Percentiles rank a stretch among this genome's conserved stretches.
These are phyloP conservation scores for Polyplosphaeria fusca DNA, from an alignment of 495 filamentous ascomycete species.

Conservation along the genomic window DNA sequence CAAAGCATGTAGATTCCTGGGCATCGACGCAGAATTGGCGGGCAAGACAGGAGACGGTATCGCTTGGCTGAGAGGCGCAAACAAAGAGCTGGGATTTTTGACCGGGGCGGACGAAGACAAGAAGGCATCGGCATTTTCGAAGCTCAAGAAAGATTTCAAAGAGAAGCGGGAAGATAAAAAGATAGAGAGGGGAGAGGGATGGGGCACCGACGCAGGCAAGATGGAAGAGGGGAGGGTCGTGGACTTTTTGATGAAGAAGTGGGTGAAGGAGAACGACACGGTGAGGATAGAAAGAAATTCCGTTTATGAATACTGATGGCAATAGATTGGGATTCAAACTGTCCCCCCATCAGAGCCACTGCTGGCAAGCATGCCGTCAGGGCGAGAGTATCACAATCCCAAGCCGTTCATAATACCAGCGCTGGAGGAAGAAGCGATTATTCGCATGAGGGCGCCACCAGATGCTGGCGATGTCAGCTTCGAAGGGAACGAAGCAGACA, in stretches of 20 bases:
- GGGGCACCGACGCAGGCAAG: conserved; percentile 79
- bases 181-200: conserved; percentile 63
- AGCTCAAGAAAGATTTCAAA: conserved; percentile 67
- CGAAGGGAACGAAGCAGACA: conserved; percentile 39
- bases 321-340: conserved; percentile 75
- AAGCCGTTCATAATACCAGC: conserved; percentile 34
- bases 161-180: conserved; percentile 66
- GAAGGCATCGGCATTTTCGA: conserved; percentile 53
- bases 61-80: conserved; percentile 74
- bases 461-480: conserved; percentile 36
- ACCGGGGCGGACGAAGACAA: conserved; percentile 42
- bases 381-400: conserved; percentile 73
- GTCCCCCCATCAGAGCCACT: conserved; percentile 69
- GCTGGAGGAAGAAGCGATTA: conserved; percentile 38
- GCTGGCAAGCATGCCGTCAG: conserved; percentile 74
- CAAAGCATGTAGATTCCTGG: conserved; percentile 85
- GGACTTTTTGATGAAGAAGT: conserved; percentile 83
- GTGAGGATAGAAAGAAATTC: conserved; percentile 58
- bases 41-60: conserved; percentile 78
- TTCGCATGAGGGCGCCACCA: conserved; percentile 41
- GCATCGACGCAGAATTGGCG: conserved; percentile 77
- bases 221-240: conserved; percentile 82
- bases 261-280: conserved; percentile 89
- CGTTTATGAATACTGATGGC: conserved; percentile 11
- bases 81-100: conserved; percentile 63